Evolutionary conservation across 257 asterid genomes (phyloP).

Genomic region (Thymus quinquecostatus): DNA sequence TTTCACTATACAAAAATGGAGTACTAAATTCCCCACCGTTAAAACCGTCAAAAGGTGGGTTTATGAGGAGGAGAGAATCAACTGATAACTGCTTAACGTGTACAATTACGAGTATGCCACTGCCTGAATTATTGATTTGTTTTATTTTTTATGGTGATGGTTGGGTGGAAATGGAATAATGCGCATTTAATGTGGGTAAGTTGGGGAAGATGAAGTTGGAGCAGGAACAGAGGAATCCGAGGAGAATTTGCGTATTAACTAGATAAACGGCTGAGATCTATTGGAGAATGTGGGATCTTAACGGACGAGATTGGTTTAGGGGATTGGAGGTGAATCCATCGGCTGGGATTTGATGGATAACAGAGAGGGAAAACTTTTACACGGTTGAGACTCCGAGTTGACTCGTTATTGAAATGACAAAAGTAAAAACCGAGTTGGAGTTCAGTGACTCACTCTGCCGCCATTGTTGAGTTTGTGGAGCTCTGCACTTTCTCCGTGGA

Average conservation of each 20-base stretch:
- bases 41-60: slow-evolving; percentile 53
- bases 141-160: neutral
- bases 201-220: slow-evolving; percentile 33
- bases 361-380: slow-evolving; percentile 32
- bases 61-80: slow-evolving; percentile 14
- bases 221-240: slow-evolving; percentile 53
- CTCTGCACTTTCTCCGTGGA: slow-evolving; percentile 54
- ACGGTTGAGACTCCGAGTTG: slow-evolving; percentile 48
- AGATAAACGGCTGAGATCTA: slow-evolving; percentile 58
- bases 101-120: slow-evolving; percentile 40
- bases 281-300: slow-evolving; percentile 37
- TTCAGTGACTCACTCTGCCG: slow-evolving; percentile 55
- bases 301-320: slow-evolving; percentile 43
- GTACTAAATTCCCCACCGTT: slow-evolving; percentile 31
- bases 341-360: slow-evolving; percentile 37
- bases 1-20: slow-evolving; percentile 45
- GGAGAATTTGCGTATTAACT: slow-evolving; percentile 37
- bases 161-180: slow-evolving; percentile 24
- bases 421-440: slow-evolving; percentile 17
- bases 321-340: slow-evolving; percentile 43
- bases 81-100: slow-evolving; percentile 34
- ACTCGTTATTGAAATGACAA: slow-evolving; percentile 30
- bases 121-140: neutral
- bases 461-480: slow-evolving; percentile 80
- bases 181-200: slow-evolving; percentile 36